Conservation (phyloP, 2,329 filamentous ascomycete genomes). For the Beauveria sp. region DNA sequence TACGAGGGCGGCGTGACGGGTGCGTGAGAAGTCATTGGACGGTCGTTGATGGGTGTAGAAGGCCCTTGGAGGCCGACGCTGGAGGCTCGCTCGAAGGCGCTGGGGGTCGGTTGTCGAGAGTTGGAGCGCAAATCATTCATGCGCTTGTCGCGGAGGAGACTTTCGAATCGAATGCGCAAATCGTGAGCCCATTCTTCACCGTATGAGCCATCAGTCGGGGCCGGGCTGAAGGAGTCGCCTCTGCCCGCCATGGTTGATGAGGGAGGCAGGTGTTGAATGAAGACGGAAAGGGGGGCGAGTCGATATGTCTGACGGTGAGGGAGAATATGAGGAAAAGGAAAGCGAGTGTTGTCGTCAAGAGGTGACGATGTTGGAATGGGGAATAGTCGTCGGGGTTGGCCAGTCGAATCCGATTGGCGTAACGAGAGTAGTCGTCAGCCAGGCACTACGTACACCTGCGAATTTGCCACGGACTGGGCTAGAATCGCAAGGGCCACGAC, state of each 20-base stretch:
- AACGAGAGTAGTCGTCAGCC: conserved; percentile 8
- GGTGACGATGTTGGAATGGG: conserved; percentile 1
- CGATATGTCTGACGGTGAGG: background rate
- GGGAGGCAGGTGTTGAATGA: background rate
- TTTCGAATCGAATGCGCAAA: conserved; percentile 76
- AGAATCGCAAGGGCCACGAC: conserved; percentile 9
- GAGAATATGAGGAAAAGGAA: conserved; percentile 5
- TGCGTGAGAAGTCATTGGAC: conserved; percentile 40
- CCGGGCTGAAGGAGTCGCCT: conserved; percentile 25
- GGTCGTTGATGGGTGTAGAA: conserved; percentile 29
- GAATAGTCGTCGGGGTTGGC: conserved; percentile 6
- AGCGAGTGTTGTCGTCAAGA: conserved; percentile 2
- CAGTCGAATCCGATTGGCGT: conserved; percentile 7
- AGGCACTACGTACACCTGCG: conserved; percentile 15
- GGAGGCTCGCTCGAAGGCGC: conserved; percentile 41
- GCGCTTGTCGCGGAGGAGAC: conserved; percentile 76
- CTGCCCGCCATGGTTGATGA: conserved; percentile 30
- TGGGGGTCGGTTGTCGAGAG: conserved; percentile 52
- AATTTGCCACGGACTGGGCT: conserved; percentile 14
- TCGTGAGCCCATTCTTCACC: conserved; percentile 73
- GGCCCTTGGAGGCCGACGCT: conserved; percentile 36
- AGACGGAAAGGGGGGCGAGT: background rate
- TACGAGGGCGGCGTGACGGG: conserved; percentile 38
- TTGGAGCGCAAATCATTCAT: conserved; percentile 63
- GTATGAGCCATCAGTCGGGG: conserved; percentile 32